Conservation (phyloP, 148 eudicot species). For the Chenopodium suecicum region DNA sequence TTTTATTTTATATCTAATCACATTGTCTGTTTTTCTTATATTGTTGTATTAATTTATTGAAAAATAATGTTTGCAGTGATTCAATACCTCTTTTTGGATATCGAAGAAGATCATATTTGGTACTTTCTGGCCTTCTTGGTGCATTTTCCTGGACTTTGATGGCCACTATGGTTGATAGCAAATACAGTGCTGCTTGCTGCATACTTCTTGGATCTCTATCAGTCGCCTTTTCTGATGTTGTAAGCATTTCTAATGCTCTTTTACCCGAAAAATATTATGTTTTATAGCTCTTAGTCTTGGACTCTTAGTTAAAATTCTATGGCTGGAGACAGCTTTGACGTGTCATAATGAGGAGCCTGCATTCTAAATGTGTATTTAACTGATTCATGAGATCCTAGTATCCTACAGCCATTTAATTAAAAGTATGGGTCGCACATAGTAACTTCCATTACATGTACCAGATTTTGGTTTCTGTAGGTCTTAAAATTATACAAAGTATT, state of each 20-base stretch:
- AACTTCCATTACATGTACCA: background rate
- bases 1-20: background rate
- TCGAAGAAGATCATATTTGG: slow-evolving; percentile 91
- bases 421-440: background rate
- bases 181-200: slow-evolving; percentile 80
- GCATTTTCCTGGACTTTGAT: slow-evolving; percentile 95
- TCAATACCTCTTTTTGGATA: slow-evolving; percentile 94
- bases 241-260: slow-evolving; percentile 42
- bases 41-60: slow-evolving; percentile 5
- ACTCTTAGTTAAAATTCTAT: slow-evolving; percentile 1
- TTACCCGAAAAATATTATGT: background rate
- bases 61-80: slow-evolving; percentile 53
- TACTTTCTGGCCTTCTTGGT: slow-evolving; percentile 91
- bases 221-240: slow-evolving; percentile 99
- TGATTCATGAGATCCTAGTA: too few species aligned
- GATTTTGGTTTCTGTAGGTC: background rate
- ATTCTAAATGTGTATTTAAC: background rate
- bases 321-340: background rate
- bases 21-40: slow-evolving; percentile 7
- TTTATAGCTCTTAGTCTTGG: background rate
- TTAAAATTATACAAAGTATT: too few species aligned
- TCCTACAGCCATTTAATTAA: background rate
- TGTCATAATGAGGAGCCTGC: background rate
- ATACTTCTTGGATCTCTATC: slow-evolving; percentile 96
- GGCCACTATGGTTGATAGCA: slow-evolving; percentile 87